Evolutionary conservation across 2,329 filamentous ascomycete species (phyloP).

Genomic region (Fusarium succisae): DNA sequence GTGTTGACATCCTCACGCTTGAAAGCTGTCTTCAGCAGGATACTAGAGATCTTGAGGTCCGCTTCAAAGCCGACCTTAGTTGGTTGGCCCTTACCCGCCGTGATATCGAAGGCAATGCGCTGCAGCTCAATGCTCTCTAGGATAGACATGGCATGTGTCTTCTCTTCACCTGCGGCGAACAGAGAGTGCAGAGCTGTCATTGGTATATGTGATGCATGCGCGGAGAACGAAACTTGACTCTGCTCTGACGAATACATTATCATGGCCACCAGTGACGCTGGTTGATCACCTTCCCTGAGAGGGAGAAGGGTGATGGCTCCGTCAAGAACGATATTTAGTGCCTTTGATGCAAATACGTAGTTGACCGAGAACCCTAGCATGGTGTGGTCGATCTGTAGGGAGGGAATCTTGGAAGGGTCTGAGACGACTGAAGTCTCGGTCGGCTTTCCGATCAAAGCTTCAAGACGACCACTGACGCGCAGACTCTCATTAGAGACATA

Average conservation of each 20-base stretch:
- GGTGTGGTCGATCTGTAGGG: rapidly evolving
- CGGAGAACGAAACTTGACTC: rapidly evolving
- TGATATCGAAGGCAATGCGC: rapidly evolving
- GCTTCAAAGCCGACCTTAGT: rapidly evolving
- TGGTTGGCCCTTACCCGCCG: rapidly evolving
- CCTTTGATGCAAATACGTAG: rapidly evolving
- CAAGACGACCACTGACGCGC: rapidly evolving
- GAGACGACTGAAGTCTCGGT: rapidly evolving
- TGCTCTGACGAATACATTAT: background rate
- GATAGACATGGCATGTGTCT: rapidly evolving
- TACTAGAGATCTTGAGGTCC: rapidly evolving
- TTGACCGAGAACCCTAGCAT: background rate
- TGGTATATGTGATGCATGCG: rapidly evolving
- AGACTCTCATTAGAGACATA: background rate
- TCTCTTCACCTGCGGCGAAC: rapidly evolving
- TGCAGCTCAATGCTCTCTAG: background rate
- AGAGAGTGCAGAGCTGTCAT: background rate
- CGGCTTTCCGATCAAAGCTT: background rate
- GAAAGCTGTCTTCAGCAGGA: rapidly evolving
- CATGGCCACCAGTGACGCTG: rapidly evolving
- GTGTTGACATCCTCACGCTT: rapidly evolving
- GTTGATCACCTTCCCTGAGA: rapidly evolving
- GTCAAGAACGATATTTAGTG: rapidly evolving
- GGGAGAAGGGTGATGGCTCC: rapidly evolving
- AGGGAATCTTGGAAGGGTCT: background rate